Evolutionary conservation across 2,329 filamentous ascomycete species (phyloP).

Genomic region (Teratosphaeria epicoccoides): DNA sequence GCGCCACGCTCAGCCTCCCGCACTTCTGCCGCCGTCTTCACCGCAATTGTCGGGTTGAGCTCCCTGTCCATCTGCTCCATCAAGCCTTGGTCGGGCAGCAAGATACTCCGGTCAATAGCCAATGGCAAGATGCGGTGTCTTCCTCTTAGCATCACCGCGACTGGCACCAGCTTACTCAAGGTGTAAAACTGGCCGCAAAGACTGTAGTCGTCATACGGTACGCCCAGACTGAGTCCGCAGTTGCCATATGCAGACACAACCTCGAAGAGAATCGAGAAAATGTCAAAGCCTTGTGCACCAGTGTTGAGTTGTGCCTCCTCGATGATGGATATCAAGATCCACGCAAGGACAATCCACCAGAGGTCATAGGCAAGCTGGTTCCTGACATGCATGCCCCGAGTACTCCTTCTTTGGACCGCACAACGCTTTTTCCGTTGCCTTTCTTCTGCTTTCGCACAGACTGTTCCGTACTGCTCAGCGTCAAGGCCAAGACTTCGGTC

Average conservation of each 20-base stretch:
- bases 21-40: neutral
- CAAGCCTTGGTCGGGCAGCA: slow-evolving; percentile 37
- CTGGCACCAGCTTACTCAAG: slow-evolving; percentile 51
- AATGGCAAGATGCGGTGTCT: slow-evolving; percentile 52
- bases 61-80: slow-evolving; percentile 1
- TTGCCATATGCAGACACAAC: slow-evolving; percentile 25
- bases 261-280: slow-evolving; percentile 33
- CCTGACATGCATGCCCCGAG: slow-evolving; percentile 20
- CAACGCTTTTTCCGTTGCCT: neutral
- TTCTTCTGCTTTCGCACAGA: neutral
- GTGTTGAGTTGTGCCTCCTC: slow-evolving; percentile 15
- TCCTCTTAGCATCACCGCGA: slow-evolving; percentile 52
- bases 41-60: neutral
- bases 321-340: slow-evolving; percentile 31
- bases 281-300: slow-evolving; percentile 17
- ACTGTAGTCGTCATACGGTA: slow-evolving; percentile 2
- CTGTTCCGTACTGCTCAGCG: neutral
- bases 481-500: slow-evolving; percentile 34
- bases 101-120: slow-evolving; percentile 54
- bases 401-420: slow-evolving; percentile 1
- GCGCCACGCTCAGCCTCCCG: neutral
- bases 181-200: slow-evolving; percentile 66
- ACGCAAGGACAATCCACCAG: slow-evolving; percentile 31
- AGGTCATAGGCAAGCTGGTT: slow-evolving; percentile 32
- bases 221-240: slow-evolving; percentile 24